These are phyloP conservation scores for Mortierella hygrophila DNA, from an alignment of 192 early-diverging fungal species.

Conservation along the genomic window DNA sequence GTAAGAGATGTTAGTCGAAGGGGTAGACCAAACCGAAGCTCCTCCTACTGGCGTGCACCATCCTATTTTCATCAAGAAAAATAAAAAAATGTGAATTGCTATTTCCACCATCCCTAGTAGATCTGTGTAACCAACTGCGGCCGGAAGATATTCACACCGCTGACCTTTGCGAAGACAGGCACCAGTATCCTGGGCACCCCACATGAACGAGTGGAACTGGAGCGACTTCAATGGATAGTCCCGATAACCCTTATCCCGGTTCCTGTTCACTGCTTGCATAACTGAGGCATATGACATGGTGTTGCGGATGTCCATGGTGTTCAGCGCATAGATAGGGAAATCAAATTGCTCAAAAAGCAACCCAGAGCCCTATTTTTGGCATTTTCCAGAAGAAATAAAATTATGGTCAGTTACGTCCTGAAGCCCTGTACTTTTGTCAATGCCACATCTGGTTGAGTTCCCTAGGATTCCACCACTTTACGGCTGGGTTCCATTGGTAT, in stretches of 20 bases:
- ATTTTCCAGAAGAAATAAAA: neutral
- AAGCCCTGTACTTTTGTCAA: neutral
- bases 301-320: constrained; percentile 51
- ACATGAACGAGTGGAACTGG: constrained; percentile 81
- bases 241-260: constrained; percentile 56
- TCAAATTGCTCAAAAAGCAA: constrained; percentile 67
- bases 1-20: constrained; percentile 63
- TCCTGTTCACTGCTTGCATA: constrained; percentile 51
- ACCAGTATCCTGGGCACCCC: constrained; percentile 70
- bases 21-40: constrained; percentile 76
- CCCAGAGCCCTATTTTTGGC: constrained; percentile 66
- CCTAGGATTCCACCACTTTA: constrained; percentile 27
- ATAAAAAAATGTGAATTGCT: neutral
- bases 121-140: neutral
- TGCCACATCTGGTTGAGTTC: neutral
- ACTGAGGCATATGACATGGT: constrained; percentile 57
- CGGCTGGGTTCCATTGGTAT: constrained; percentile 79
- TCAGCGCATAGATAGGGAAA: constrained; percentile 76
- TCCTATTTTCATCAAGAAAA: constrained; percentile 36
- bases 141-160: neutral
- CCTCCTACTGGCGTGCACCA: constrained; percentile 78
- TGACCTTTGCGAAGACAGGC: constrained; percentile 80
- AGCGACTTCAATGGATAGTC: constrained; percentile 76
- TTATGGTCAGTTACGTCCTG: neutral
- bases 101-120: neutral